These are phyloP conservation scores for Purpureocillium takamizusanense DNA, from an alignment of 2,329 filamentous ascomycete species.

Conservation along the genomic window DNA sequence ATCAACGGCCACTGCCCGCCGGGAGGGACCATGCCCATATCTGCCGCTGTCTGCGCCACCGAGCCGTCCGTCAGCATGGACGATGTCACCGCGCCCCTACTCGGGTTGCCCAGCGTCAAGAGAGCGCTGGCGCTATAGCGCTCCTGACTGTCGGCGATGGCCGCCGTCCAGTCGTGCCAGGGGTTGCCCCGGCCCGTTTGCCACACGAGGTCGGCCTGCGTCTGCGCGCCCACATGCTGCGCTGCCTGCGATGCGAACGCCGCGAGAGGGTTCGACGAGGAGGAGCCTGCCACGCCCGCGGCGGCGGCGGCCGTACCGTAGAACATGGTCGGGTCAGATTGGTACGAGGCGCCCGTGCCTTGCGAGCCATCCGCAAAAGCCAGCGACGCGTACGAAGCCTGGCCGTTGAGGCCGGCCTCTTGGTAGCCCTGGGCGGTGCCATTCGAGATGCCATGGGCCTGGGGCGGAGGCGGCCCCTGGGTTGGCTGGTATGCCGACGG, in stretches of 20 bases:
- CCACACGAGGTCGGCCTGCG: constrained; percentile 21
- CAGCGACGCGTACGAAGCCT: constrained; percentile 19
- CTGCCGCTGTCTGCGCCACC: constrained; percentile 4
- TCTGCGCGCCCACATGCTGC: constrained; percentile 20
- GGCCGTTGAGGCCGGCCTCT: constrained; percentile 14
- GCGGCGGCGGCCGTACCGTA: constrained; percentile 13
- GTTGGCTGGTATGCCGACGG: constrained; percentile 15
- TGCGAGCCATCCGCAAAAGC: constrained; percentile 18
- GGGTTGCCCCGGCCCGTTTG: constrained; percentile 27
- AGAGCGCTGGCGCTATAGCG: constrained; percentile 40
- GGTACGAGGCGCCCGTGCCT: constrained; percentile 14
- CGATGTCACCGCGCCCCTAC: constrained; percentile 1
- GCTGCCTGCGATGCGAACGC: constrained; percentile 29
- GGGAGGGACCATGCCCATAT: constrained; percentile 17
- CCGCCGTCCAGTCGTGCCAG: constrained; percentile 47
- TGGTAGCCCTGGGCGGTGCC: constrained; percentile 17
- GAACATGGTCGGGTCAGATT: constrained; percentile 17
- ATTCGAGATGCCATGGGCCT: constrained; percentile 6
- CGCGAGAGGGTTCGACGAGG: constrained; percentile 26
- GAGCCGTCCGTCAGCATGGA: constrained; percentile 3
- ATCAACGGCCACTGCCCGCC: constrained; percentile 20
- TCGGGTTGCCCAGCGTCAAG: constrained; percentile 31
- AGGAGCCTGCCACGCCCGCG: neutral
- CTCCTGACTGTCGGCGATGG: constrained; percentile 39
- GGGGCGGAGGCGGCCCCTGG: constrained; percentile 1